phyloP scores from a whole-genome alignment of 768 basidiomycete species.

The Auriscalpium microsporum region DNA sequence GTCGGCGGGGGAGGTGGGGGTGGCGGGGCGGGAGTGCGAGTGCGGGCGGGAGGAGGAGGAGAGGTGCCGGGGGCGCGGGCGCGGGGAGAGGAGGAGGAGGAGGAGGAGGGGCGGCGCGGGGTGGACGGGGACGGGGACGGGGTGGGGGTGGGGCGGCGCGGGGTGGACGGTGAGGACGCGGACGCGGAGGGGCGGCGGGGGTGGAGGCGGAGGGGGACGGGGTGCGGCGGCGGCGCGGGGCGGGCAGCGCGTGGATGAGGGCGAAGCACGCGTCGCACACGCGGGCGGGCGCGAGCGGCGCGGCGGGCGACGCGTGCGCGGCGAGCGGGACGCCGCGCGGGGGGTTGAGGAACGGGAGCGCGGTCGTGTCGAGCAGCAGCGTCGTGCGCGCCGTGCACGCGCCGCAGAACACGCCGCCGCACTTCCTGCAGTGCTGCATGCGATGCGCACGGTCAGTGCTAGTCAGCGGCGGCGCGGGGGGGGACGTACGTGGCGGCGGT shows the following conservation, averaged over 20 bases:
- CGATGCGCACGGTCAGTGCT: no score
- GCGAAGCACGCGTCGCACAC: constrained; percentile 76
- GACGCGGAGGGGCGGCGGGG: no score
- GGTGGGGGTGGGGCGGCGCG: no score
- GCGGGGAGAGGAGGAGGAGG: constrained; percentile 7
- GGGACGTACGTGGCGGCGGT: constrained; percentile 63
- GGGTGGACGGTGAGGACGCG: no score
- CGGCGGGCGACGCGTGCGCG: constrained; percentile 44
- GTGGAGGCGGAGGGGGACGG: no score
- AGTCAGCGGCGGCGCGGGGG: constrained; percentile 42
- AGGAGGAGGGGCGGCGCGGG: neutral
- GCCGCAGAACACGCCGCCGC: constrained; percentile 69
- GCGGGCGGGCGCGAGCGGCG: constrained; percentile 47
- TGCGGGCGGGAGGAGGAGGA: constrained; percentile 18
- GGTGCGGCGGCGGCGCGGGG: no score
- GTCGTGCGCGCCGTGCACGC: constrained; percentile 53
- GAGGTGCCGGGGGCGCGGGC: no score
- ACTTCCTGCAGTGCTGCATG: constrained; percentile 84
- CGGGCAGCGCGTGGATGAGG: constrained; percentile 57
- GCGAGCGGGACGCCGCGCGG: constrained; percentile 56
- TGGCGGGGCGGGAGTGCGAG: neutral
- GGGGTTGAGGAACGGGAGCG: constrained; percentile 61
- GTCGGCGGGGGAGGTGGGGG: neutral
- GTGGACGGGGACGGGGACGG: no score
- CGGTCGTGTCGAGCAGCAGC: constrained; percentile 63